A percentile compares a stretch with the other conserved stretches of the same genome.
phyloP scores from a whole-genome alignment of 805 yeast genomes.

The Saccharomycodes ludwigii region DNA sequence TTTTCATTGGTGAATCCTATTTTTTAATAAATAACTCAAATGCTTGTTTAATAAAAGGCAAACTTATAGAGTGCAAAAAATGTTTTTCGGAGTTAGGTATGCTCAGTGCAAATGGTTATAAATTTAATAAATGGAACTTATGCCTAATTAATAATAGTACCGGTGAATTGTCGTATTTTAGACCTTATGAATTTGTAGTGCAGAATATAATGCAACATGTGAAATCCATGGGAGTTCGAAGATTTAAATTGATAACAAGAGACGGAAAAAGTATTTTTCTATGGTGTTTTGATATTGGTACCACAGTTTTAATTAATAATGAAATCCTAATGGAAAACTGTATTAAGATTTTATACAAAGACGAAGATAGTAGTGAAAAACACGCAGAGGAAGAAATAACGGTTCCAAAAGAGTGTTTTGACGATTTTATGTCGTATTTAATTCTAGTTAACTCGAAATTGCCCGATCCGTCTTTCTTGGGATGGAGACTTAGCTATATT shows the following conservation, averaged over 20 bases:
- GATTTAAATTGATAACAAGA: background rate
- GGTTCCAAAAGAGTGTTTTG: slow-evolving; percentile 9
- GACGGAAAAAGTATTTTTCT: slow-evolving; percentile 7
- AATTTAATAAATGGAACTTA: slow-evolving; percentile 15
- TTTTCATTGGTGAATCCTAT: slow-evolving; percentile 18
- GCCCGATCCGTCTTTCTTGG: slow-evolving; percentile 4
- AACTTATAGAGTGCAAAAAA: slow-evolving; percentile 8
- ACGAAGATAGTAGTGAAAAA: slow-evolving; percentile 2
- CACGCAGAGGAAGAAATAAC: slow-evolving; percentile 14
- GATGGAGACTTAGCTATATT: slow-evolving; percentile 17
- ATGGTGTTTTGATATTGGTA: slow-evolving; percentile 20
- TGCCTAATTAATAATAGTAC: slow-evolving; percentile 4
- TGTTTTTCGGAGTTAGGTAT: slow-evolving; percentile 15
- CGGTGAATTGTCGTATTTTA: background rate
- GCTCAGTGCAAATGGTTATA: slow-evolving; percentile 8
- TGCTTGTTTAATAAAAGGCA: slow-evolving; percentile 1
- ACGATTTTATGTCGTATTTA: slow-evolving; percentile 9
- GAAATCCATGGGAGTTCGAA: background rate
- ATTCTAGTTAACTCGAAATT: slow-evolving; percentile 7
- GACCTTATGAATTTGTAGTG: background rate
- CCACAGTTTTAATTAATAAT: slow-evolving; percentile 9
- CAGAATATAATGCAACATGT: background rate
- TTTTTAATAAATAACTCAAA: slow-evolving; percentile 7
- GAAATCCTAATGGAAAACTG: slow-evolving; percentile 8
- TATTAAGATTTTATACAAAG: slow-evolving; percentile 16